phyloP scores from a whole-genome alignment of 1,139 yeast species.

The Yamadazyma dendronema region DNA sequence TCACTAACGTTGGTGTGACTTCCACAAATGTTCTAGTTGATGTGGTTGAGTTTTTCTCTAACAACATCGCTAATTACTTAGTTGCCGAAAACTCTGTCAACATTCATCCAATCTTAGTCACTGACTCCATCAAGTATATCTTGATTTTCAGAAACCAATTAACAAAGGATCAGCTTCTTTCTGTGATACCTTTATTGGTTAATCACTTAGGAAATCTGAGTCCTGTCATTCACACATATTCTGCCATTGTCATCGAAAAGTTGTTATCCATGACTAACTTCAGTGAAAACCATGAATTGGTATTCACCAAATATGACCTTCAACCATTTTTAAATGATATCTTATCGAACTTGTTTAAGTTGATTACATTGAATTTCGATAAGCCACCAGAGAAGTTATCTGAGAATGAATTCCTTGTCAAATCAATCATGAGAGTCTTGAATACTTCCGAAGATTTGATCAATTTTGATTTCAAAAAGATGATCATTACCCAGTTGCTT shows the following conservation, averaged over 20 bases:
- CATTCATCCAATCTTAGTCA: constrained; percentile 71
- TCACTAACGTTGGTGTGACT: constrained; percentile 85
- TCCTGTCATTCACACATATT: constrained; percentile 87
- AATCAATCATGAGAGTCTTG: constrained; percentile 81
- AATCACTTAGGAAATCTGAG: constrained; percentile 60
- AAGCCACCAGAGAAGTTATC: constrained; percentile 84
- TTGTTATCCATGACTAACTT: constrained; percentile 73
- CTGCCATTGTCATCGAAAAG: constrained; percentile 90
- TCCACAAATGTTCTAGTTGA: constrained; percentile 82
- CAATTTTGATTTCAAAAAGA: constrained; percentile 34
- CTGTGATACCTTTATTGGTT: constrained; percentile 79
- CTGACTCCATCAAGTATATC: constrained; percentile 90
- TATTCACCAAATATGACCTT: constrained; percentile 75
- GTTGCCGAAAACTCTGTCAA: constrained; percentile 31
- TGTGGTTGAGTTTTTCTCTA: constrained; percentile 80
- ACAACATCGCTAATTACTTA: constrained; percentile 80
- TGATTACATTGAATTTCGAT: constrained; percentile 45
- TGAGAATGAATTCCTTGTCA: constrained; percentile 91
- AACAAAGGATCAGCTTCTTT: constrained; percentile 76
- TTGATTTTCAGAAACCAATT: constrained; percentile 89
- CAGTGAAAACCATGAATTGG: constrained; percentile 41
- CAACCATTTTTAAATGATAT: constrained; percentile 46
- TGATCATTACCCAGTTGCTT: constrained; percentile 63
- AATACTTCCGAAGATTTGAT: constrained; percentile 69
- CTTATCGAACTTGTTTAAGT: constrained; percentile 61